These are phyloP conservation scores for Asterochloris erici DNA, from an alignment of 139 green algal species.

Conservation along the genomic window DNA sequence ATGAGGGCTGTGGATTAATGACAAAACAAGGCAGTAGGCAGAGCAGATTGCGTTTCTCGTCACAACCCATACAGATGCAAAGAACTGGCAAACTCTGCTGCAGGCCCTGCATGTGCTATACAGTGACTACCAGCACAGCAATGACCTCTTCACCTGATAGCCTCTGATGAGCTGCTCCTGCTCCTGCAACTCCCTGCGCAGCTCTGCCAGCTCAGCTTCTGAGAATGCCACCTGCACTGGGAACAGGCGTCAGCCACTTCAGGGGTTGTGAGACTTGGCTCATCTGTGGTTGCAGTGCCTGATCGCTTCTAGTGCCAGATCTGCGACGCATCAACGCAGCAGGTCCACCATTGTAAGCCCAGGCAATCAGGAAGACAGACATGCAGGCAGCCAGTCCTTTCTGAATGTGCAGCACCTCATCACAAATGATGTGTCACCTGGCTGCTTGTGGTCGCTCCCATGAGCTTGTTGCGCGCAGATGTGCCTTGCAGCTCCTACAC, in stretches of 20 bases:
- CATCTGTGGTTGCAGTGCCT: not conserved
- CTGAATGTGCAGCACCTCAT: too few species aligned
- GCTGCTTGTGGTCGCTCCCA: too few species aligned
- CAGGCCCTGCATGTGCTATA: not conserved
- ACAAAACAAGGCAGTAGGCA: not conserved
- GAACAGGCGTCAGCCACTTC: constrained; percentile 2
- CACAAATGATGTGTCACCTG: too few species aligned
- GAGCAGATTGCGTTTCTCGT: too few species aligned
- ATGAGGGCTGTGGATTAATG: not conserved
- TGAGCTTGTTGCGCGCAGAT: too few species aligned
- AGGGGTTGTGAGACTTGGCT: not conserved
- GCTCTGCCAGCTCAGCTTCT: constrained; percentile 35
- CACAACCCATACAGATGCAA: not conserved
- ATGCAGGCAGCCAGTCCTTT: not conserved
- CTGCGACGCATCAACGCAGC: not conserved
- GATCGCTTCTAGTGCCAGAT: not conserved
- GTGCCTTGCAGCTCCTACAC: too few species aligned
- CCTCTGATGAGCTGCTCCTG: constrained; percentile 50
- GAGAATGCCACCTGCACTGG: constrained; percentile 23
- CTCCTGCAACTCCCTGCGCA: constrained; percentile 48
- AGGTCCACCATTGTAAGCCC: not conserved
- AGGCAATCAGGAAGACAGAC: not conserved
- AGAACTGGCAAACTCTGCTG: not conserved
- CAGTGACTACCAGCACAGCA: too few species aligned
- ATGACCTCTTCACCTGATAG: constrained; percentile 33